Evolutionary conservation across 2,329 filamentous ascomycete species (phyloP), one percentile per base, ranked within the genome.

Genomic region (Colletotrichum caudatum): DNA sequence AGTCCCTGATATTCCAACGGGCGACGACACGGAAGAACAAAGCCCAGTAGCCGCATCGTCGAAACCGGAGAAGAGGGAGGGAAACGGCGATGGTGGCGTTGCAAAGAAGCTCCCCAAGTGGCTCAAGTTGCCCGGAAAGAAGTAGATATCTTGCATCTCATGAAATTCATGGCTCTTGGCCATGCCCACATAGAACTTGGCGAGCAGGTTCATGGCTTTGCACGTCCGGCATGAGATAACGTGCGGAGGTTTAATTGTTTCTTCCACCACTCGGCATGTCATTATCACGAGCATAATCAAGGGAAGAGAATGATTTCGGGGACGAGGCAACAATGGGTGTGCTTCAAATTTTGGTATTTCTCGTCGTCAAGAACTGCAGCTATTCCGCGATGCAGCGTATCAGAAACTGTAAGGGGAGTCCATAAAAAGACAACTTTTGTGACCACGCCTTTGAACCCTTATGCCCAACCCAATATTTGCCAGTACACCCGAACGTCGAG

Each of bases 51-150:
- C 75, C 35, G 72, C 75, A 5, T 76, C 77, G n/a, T 75, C 77
- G 18, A 79, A 78, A 66, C 74, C 80, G 14, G 77, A 83, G 73
- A 80, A 81, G 75, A 77, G 78, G 23, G 80, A 82, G 64, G 78
- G 81, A 64, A 77, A 83, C 63, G 80, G 75, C 63, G 76, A 82
- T 70, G 80, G 81, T 33, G 57, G 61, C 8, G 65, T 77, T 20
- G 76, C 76, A 14, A 87, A 86, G 80, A 85, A 85, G 75, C 72
- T 87, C 71, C 92, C 92, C 26, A 94, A 93, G 79, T 94, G 93
- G 88, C 81, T 95, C 51, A 93, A 92, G 80, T 81, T 92, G 66
- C 85, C 90, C 39, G 89, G 89, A 9, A 94, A 93, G 87, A 94
- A 94, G 83, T 93, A 74, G 65, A 64, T 6, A 76, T 71, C 4